These are phyloP conservation scores for Phialophora verrucosa DNA, from an alignment of 2,329 filamentous ascomycete genomes.

Conservation along the genomic window DNA sequence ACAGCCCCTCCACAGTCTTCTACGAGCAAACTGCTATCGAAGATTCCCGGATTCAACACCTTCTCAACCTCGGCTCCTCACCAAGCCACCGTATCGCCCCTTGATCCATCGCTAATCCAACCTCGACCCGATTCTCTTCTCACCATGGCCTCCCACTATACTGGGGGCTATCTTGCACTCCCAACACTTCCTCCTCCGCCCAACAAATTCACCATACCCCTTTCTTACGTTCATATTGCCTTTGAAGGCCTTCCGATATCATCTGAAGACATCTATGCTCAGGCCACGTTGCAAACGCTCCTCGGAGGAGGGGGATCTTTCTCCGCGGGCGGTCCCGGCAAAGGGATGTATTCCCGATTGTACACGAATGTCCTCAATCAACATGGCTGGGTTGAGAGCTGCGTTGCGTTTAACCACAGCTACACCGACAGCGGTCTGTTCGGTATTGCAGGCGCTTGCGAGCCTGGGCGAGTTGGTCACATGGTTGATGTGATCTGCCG, in stretches of 20 bases:
- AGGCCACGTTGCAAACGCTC: conserved; percentile 92
- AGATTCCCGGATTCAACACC: conserved; percentile 88
- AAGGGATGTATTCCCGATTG: conserved; percentile 97
- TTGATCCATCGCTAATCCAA: conserved; percentile 55
- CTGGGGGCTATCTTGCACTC: conserved; percentile 87
- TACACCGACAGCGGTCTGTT: conserved; percentile 97
- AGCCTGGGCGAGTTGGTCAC: conserved; percentile 73
- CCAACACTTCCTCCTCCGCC: conserved; percentile 77
- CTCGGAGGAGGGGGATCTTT: conserved; percentile 96
- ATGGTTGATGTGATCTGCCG: conserved; percentile 98
- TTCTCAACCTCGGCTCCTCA: conserved; percentile 75
- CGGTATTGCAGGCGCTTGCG: conserved; percentile 86
- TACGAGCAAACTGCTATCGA: conserved; percentile 69
- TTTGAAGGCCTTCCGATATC: conserved; percentile 93
- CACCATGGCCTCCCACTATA: conserved; percentile 76
- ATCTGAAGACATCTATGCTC: conserved; percentile 91
- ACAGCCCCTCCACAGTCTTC: conserved; percentile 45
- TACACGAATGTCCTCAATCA: conserved; percentile 99
- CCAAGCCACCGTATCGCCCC: conserved; percentile 63
- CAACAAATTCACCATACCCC: conserved; percentile 76
- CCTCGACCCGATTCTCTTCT: conserved; percentile 62
- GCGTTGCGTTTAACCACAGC: conserved; percentile 94
- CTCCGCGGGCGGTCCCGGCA: conserved; percentile 92
- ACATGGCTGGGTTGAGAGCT: conserved; percentile 95
- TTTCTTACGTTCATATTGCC: conserved; percentile 92